phyloP scores from a whole-genome alignment of 495 filamentous ascomycete genomes.

The Penicillium lagena region DNA sequence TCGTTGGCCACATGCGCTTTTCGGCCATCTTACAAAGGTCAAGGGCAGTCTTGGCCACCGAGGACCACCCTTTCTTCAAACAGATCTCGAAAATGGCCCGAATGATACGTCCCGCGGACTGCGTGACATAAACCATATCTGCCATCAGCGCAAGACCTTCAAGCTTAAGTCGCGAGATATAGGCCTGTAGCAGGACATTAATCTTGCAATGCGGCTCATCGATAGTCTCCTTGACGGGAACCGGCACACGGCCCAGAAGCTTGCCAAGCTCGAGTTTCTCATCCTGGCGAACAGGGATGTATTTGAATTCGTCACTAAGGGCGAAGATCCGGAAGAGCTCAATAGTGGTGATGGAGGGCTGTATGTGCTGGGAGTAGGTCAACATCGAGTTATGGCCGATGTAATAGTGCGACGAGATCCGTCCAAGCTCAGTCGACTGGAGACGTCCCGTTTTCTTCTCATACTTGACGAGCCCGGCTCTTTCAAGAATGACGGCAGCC shows the following conservation, averaged over 20 bases:
- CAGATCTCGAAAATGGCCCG: slow-evolving; percentile 95
- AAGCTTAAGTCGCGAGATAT: slow-evolving; percentile 89
- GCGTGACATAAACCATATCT: slow-evolving; percentile 97
- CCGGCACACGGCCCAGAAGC: slow-evolving; percentile 79
- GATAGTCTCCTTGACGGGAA: slow-evolving; percentile 95
- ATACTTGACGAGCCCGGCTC: slow-evolving; percentile 84
- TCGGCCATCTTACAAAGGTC: slow-evolving; percentile 99
- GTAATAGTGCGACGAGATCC: slow-evolving; percentile 97
- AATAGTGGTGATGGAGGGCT: slow-evolving; percentile 83
- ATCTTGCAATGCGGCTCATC: slow-evolving; percentile 98
- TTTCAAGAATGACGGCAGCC: slow-evolving; percentile 81
- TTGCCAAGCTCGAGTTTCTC: slow-evolving; percentile 96
- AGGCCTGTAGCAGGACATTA: slow-evolving; percentile 96
- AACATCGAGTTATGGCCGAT: slow-evolving; percentile 95
- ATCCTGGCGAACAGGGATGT: slow-evolving; percentile 94
- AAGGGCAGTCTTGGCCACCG: slow-evolving; percentile 85
- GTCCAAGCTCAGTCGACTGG: slow-evolving; percentile 87
- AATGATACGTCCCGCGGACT: slow-evolving; percentile 93
- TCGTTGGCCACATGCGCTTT: slow-evolving; percentile 98
- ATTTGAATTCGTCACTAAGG: slow-evolving; percentile 97
- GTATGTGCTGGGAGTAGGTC: slow-evolving; percentile 91
- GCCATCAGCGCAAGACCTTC: slow-evolving; percentile 96
- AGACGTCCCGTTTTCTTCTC: slow-evolving; percentile 88
- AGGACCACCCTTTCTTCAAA: slow-evolving; percentile 92
- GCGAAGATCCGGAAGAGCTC: slow-evolving; percentile 98